A percentile compares a stretch with the other conserved stretches of the same genome.
phyloP scores from a whole-genome alignment of 164 flowering plant species.

The Vitis riparia region DNA sequence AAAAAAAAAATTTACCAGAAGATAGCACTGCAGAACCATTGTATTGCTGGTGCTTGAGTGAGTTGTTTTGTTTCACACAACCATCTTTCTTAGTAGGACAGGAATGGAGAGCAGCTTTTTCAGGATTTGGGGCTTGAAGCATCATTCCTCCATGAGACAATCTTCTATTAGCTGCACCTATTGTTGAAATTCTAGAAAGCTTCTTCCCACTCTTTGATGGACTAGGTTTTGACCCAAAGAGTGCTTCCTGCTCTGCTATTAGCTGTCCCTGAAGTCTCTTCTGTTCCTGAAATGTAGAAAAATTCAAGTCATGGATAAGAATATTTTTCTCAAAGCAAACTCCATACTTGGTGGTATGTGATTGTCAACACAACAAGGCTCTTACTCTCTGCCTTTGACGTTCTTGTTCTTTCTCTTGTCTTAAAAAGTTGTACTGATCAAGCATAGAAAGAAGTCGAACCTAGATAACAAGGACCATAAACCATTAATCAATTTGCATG shows the following conservation, averaged over 20 bases:
- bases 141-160: slow-evolving; percentile 40
- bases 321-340: background rate
- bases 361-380: background rate
- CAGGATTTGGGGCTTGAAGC: slow-evolving; percentile 34
- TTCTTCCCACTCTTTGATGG: slow-evolving; percentile 47
- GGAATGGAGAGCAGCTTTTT: slow-evolving; percentile 16
- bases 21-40: slow-evolving; percentile 15
- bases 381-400: slow-evolving; percentile 38
- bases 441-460: slow-evolving; percentile 37
- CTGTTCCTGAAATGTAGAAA: slow-evolving; percentile 32
- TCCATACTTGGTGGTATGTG: background rate
- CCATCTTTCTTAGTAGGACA: slow-evolving; percentile 14
- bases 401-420: slow-evolving; percentile 44
- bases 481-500: background rate
- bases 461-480: slow-evolving; percentile 14
- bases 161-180: slow-evolving; percentile 29
- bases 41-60: background rate
- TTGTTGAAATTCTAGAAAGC: slow-evolving; percentile 26
- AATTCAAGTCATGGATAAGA: background rate
- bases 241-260: slow-evolving; percentile 72
- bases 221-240: slow-evolving; percentile 68
- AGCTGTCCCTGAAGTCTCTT: slow-evolving; percentile 72
- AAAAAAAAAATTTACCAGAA: slow-evolving; percentile 13
- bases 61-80: slow-evolving; percentile 5
- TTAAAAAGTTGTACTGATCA: slow-evolving; percentile 29